These are phyloP conservation scores for Blastocystis sp. DNA, from an alignment of 352 stramenopile species.

Conservation along the genomic window DNA sequence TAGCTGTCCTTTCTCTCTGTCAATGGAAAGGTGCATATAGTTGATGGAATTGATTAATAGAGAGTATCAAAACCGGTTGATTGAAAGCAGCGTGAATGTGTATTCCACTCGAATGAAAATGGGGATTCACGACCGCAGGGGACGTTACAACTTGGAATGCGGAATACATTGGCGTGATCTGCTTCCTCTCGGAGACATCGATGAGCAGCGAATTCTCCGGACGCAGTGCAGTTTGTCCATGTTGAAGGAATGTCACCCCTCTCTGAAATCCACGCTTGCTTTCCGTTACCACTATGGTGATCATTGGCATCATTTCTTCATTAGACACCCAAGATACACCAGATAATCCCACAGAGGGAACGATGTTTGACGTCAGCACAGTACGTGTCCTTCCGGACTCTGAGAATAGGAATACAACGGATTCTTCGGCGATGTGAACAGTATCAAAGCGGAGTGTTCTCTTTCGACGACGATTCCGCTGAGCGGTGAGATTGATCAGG, in stretches of 20 bases:
- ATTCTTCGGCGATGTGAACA: conserved; percentile 25
- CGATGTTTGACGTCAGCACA: not conserved
- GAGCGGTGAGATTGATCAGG: not conserved
- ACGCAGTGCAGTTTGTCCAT: conserved; percentile 25
- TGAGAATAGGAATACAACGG: conserved; percentile 12
- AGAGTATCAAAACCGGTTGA: not conserved
- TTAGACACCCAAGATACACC: not conserved
- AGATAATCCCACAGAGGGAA: not conserved
- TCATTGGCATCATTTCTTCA: not conserved
- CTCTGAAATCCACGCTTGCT: not conserved
- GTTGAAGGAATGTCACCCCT: conserved; percentile 22
- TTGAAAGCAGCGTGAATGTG: conserved; percentile 1
- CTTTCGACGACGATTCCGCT: not conserved
- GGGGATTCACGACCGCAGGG: not conserved
- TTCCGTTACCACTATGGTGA: not conserved
- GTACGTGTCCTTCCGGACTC: not conserved
- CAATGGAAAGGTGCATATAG: not conserved
- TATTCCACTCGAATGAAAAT: not conserved
- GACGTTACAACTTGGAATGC: not conserved
- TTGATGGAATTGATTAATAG: not conserved
- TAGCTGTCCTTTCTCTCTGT: not conserved
- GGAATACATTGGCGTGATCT: not conserved
- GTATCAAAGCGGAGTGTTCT: not conserved
- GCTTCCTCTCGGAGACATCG: conserved; percentile 11
- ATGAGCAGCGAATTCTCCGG: conserved; percentile 11